A percentile compares a stretch with the other conserved stretches of the same genome.
Evolutionary conservation across 2,329 filamentous ascomycete genomes (phyloP).

Genomic region (Byssochlamys sp.): DNA sequence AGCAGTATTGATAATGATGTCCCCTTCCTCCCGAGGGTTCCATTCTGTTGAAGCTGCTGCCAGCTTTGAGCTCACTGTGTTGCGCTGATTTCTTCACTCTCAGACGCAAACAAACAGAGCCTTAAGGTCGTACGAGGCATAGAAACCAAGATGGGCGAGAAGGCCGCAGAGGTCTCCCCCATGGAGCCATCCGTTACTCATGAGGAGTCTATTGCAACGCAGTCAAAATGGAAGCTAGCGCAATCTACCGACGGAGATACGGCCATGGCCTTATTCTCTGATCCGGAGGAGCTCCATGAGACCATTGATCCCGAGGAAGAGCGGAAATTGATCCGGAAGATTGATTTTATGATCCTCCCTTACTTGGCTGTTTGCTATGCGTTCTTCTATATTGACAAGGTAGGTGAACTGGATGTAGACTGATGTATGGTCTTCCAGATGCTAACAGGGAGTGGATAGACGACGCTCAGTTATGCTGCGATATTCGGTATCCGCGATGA

Average conservation of each 20-base stretch:
- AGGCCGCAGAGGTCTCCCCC: conserved; percentile 7
- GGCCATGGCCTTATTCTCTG: conserved; percentile 42
- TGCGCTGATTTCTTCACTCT: not conserved
- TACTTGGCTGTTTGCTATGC: conserved; percentile 46
- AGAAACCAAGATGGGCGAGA: conserved; percentile 7
- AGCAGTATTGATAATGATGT: not conserved
- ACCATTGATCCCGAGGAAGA: conserved; percentile 39
- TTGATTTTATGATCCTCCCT: conserved; percentile 52
- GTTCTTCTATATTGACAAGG: conserved; percentile 44
- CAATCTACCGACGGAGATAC: conserved; percentile 37
- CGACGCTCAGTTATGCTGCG: conserved; percentile 53
- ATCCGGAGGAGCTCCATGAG: conserved; percentile 40
- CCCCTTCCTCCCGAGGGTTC: not conserved
- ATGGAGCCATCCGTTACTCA: conserved; percentile 18
- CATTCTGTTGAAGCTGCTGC: not conserved
- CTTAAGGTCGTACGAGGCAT: not conserved
- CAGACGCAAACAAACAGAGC: not conserved
- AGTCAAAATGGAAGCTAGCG: conserved; percentile 19
- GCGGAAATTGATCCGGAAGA: conserved; percentile 43
- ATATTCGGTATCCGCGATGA: conserved; percentile 56
- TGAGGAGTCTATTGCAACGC: conserved; percentile 15
- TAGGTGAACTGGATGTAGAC: conserved; percentile 3
- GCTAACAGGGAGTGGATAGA: conserved; percentile 24
- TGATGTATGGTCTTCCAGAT: not conserved
- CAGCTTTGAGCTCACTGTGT: not conserved